These are phyloP conservation scores for Carex myosuroides DNA, from an alignment of 176 grass and related monocot genomes.

Conservation along the genomic window DNA sequence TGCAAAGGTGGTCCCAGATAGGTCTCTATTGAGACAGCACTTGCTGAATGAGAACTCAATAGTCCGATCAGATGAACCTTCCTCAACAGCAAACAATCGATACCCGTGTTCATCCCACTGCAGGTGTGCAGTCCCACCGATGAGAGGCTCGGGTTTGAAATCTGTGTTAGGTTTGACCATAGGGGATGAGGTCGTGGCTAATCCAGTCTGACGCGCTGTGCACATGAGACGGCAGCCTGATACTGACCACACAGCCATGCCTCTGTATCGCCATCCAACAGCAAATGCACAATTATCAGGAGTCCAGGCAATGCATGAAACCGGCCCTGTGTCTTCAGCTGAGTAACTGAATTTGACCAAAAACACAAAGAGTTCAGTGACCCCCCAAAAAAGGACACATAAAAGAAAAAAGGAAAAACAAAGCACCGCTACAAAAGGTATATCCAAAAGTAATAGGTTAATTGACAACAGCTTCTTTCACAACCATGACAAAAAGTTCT, in stretches of 20 bases:
- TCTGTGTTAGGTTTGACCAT: constrained; percentile 47
- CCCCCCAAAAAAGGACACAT: not conserved
- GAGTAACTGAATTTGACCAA: constrained; percentile 56
- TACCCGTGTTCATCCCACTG: constrained; percentile 97
- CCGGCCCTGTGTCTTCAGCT: constrained; percentile 93
- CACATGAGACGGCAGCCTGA: constrained; percentile 98
- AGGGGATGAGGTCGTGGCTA: constrained; percentile 68
- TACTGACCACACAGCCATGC: constrained; percentile 91
- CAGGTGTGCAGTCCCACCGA: constrained; percentile 78
- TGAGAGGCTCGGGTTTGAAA: constrained; percentile 81
- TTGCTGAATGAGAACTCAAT: constrained; percentile 93
- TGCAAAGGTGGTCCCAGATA: constrained; percentile 74
- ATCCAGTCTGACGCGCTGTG: constrained; percentile 82
- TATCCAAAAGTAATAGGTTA: not conserved
- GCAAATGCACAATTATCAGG: constrained; percentile 97
- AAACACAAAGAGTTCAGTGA: not conserved
- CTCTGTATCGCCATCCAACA: constrained; percentile 94
- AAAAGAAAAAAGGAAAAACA: not conserved
- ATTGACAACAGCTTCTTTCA: not conserved
- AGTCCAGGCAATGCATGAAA: constrained; percentile 92
- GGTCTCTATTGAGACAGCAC: constrained; percentile 78
- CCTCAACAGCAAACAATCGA: constrained; percentile 86
- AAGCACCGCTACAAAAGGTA: not conserved
- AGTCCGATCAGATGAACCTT: constrained; percentile 68
- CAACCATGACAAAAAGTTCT: not conserved